These are phyloP conservation scores for Globisporangium cylindrosporum DNA, from an alignment of 352 stramenopile genomes.

Conservation along the genomic window DNA sequence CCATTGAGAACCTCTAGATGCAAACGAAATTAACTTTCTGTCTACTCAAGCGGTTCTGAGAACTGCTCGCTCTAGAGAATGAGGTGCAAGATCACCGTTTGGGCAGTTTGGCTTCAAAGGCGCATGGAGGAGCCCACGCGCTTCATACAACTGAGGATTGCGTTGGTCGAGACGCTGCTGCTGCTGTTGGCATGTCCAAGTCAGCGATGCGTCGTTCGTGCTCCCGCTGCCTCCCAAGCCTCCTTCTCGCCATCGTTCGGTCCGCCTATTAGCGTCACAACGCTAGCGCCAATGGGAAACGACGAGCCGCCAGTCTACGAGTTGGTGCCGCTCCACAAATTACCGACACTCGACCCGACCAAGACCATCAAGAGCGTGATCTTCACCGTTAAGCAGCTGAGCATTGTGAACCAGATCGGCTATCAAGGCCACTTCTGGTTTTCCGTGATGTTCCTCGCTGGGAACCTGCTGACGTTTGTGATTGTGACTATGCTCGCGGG, in stretches of 20 bases:
- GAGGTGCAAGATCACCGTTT: background rate
- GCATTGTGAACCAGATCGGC: constrained; percentile 18
- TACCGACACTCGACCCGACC: constrained; percentile 22
- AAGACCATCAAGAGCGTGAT: constrained; percentile 30
- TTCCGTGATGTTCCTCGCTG: constrained; percentile 18
- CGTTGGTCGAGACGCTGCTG: background rate
- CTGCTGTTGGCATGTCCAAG: background rate
- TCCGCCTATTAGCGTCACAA: background rate
- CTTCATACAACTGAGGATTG: background rate
- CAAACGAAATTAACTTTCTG: background rate
- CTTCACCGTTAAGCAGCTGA: constrained; percentile 16
- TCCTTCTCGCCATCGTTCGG: background rate
- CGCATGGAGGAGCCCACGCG: background rate
- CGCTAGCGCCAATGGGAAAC: background rate
- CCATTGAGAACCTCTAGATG: background rate
- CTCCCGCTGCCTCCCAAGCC: background rate
- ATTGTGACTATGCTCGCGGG: constrained; percentile 10
- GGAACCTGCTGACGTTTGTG: constrained; percentile 23
- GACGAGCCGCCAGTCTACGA: constrained; percentile 12
- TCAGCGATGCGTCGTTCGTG: background rate
- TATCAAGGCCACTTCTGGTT: constrained; percentile 14
- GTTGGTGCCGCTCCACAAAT: constrained; percentile 14
- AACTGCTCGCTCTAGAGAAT: background rate
- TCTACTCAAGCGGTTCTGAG: background rate
- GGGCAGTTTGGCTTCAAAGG: background rate